Base-by-base conservation (phyloP, 176 grass and related monocot genomes). In the Oryza officinalis region DNA sequence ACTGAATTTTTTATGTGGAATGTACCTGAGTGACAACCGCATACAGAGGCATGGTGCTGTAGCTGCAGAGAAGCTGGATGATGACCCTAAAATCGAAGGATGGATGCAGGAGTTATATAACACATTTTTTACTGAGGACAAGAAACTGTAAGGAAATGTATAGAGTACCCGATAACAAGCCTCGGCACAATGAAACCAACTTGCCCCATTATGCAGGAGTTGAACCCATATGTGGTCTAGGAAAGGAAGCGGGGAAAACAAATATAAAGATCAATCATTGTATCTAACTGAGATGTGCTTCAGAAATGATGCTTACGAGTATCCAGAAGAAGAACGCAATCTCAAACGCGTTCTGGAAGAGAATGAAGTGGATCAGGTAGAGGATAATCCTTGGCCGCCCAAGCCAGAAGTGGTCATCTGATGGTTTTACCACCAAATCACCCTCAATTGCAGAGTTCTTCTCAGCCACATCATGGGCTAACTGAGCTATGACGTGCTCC, bases 321-420 rank as follows among this genome's bases (percentile, higher is more conserved):
- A 99, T 96, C 96, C 93, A 99, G 78, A 99, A 99, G 81, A 99
- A 96, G 76, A 94, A 92, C 8, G 93, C 93, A 49, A 96, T 86
- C 87, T 99, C 96, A 71, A 99, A 99, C 54, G 96, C 85, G 63
- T 99, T 99, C 81, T 96, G 96, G 23, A 96, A 99, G 65, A 99
- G 96, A 65, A 99, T 99, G 71, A 99, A 99, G 66, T 96, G 93
- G 83, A 96, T 94, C 18, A 99, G 54, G 71, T 84, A 92, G 5
- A 94, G 86, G 74, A 92, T 40, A 40, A 94, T 87, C 80, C 35
- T 87, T 13, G 96, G 93, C 10, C 63, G 78, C 20, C 78, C 66
- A 32, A 99, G 92, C 96, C 93, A 99, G 87, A 99, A 99, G 71
- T 94, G 96, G 5, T 94, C 71, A 61, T 99, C 89, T 49, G 96